Evolutionary conservation across 129 eudicot genomes (phyloP).

Genomic region (Pulicaria dysenterica): DNA sequence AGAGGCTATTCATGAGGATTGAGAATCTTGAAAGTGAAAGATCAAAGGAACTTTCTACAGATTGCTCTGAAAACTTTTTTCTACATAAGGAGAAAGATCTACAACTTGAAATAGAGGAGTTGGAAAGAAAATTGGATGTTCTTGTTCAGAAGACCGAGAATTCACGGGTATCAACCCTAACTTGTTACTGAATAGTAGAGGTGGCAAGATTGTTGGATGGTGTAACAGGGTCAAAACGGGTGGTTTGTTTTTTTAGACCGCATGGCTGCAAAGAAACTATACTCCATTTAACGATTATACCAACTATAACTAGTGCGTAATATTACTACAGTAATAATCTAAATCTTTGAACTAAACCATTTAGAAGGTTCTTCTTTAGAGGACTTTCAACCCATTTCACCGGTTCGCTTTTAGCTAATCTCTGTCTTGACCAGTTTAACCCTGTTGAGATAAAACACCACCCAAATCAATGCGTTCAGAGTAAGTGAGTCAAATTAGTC

Average conservation of each 20-base stretch:
- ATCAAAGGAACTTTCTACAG: conserved; percentile 54
- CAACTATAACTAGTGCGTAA: not conserved
- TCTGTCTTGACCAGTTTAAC: not conserved
- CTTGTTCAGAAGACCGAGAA: conserved; percentile 44
- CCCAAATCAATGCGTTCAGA: not conserved
- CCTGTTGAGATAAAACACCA: not conserved
- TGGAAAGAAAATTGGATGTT: conserved; percentile 52
- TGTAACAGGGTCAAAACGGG: conserved; percentile 7
- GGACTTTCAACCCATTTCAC: not conserved
- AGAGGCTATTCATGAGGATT: conserved; percentile 36
- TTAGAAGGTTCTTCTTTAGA: not conserved
- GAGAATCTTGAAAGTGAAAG: conserved; percentile 45
- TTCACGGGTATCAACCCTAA: conserved; percentile 28
- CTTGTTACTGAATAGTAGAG: conserved; percentile 13
- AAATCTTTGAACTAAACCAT: not conserved
- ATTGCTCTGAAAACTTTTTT: conserved; percentile 49
- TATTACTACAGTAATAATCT: not conserved
- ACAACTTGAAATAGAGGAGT: conserved; percentile 56
- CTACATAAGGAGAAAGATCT: conserved; percentile 69
- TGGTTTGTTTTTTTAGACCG: not conserved
- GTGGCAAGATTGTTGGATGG: conserved; percentile 1
- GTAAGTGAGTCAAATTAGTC: not conserved
- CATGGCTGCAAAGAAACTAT: not conserved
- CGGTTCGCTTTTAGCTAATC: not conserved
- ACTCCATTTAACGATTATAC: not conserved